These are phyloP conservation scores for Cyanidiococcus yangmingshanensis DNA, from an alignment of 23 red algal species.

Conservation along the genomic window DNA sequence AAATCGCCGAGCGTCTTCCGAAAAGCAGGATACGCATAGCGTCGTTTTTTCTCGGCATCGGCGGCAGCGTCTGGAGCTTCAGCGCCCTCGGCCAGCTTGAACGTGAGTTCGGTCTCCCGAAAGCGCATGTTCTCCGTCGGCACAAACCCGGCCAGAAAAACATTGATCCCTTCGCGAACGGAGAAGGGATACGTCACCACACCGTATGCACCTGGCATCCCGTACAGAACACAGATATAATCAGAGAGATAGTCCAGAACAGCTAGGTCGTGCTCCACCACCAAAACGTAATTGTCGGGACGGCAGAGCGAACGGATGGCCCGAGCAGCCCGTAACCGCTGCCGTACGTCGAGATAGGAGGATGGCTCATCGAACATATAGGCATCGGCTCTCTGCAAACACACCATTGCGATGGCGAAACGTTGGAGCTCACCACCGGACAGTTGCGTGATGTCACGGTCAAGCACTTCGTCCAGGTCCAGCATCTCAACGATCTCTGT, in stretches of 20 bases:
- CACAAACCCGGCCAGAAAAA: slow-evolving; percentile 95
- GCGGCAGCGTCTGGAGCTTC: slow-evolving; percentile 48
- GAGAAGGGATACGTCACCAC: slow-evolving; percentile 94
- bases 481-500: slow-evolving; percentile 48
- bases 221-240: slow-evolving; percentile 93
- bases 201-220: slow-evolving; percentile 88
- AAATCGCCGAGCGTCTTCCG: slow-evolving; percentile 78
- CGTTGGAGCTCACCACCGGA: slow-evolving; percentile 91
- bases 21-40: slow-evolving; percentile 82
- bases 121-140: slow-evolving; percentile 98
- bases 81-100: slow-evolving; percentile 78
- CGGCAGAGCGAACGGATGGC: slow-evolving; percentile 70
- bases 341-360: slow-evolving; percentile 88
- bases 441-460: slow-evolving; percentile 70
- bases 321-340: slow-evolving; percentile 72
- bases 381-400: slow-evolving; percentile 75
- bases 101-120: slow-evolving; percentile 61
- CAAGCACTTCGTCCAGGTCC: slow-evolving; percentile 54
- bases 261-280: slow-evolving; percentile 95
- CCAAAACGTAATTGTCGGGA: slow-evolving; percentile 91
- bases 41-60: slow-evolving; percentile 46
- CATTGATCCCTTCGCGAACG: slow-evolving; percentile 98
- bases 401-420: slow-evolving; percentile 73
- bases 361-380: slow-evolving; percentile 99
- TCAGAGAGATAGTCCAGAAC: slow-evolving; percentile 98